Percentiles rank a stretch among this genome's conserved stretches.
These are phyloP conservation scores for Candida tetrigidarum DNA, from an alignment of 1,139 yeast genomes.

Conservation along the genomic window DNA sequence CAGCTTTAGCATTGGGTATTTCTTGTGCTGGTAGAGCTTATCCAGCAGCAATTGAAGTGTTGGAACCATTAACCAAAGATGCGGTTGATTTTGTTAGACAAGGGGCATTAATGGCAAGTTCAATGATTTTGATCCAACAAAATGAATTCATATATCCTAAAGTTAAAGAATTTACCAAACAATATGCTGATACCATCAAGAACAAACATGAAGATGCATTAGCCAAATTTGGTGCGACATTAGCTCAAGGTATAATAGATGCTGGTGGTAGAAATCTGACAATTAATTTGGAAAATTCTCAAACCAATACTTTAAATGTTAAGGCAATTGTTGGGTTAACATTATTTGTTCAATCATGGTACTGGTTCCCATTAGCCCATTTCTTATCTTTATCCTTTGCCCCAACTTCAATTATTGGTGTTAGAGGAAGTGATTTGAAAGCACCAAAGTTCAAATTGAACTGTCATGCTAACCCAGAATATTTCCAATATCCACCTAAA, in stretches of 20 bases:
- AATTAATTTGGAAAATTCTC: slow-evolving; percentile 85
- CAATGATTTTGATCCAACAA: slow-evolving; percentile 94
- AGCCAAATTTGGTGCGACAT: slow-evolving; percentile 97
- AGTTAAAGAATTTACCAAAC: slow-evolving; percentile 75
- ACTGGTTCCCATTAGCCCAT: slow-evolving; percentile 98
- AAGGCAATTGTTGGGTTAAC: slow-evolving; percentile 93
- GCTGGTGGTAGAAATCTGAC: slow-evolving; percentile 99
- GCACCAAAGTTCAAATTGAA: slow-evolving; percentile 84
- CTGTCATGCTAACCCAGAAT: slow-evolving; percentile 79
- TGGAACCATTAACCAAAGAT: slow-evolving; percentile 92
- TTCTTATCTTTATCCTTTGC: slow-evolving; percentile 90
- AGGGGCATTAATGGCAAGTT: slow-evolving; percentile 91
- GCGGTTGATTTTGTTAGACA: slow-evolving; percentile 98
- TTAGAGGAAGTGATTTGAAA: slow-evolving; percentile 71
- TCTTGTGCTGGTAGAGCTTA: slow-evolving; percentile 96
- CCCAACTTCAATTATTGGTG: slow-evolving; percentile 91
- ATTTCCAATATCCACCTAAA: slow-evolving; percentile 91
- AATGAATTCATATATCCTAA: slow-evolving; percentile 84
- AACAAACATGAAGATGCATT: slow-evolving; percentile 96
- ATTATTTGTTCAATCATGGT: slow-evolving; percentile 93
- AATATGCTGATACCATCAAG: slow-evolving; percentile 72
- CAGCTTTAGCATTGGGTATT: slow-evolving; percentile 96
- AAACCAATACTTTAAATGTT: slow-evolving; percentile 87
- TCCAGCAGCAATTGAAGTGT: slow-evolving; percentile 86
- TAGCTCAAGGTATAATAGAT: slow-evolving; percentile 97